phyloP scores from a whole-genome alignment of 2,329 filamentous ascomycete species.

The Cordyceps farinosa region DNA sequence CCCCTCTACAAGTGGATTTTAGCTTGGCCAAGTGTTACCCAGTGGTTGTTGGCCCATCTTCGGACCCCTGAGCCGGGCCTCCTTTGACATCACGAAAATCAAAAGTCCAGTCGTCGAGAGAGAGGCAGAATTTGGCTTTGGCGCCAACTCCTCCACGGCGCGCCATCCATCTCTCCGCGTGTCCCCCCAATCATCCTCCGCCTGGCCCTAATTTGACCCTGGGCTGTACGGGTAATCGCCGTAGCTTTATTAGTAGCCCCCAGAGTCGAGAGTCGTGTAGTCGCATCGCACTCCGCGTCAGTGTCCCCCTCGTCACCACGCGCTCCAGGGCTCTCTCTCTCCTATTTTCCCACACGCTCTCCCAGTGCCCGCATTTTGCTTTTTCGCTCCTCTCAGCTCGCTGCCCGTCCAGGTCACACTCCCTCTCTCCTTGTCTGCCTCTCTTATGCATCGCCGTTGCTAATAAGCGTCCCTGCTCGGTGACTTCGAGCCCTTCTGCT shows the following conservation, averaged over 20 bases:
- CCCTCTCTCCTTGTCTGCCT: not conserved
- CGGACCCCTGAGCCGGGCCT: not conserved
- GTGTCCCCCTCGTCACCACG: conserved; percentile 2
- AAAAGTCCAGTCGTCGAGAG: not conserved
- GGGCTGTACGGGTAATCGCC: no score
- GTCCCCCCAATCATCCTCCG: no score
- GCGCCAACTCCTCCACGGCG: not conserved
- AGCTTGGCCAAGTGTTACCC: not conserved
- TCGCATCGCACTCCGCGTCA: no score
- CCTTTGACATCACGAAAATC: not conserved
- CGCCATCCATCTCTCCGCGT: no score
- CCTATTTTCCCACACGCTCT: not conserved
- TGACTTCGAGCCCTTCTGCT: not conserved
- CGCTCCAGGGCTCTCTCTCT: not conserved
- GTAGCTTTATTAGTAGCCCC: no score
- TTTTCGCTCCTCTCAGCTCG: not conserved
- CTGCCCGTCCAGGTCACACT: not conserved
- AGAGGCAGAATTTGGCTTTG: not conserved
- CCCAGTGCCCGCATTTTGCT: conserved; percentile 11
- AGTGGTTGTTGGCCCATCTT: not conserved
- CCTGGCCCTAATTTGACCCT: no score
- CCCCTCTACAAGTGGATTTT: not conserved
- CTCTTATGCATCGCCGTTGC: conserved; percentile 5
- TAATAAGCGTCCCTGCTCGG: not conserved
- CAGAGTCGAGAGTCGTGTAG: no score